phyloP scores from a whole-genome alignment of 352 stramenopile species.

The Phytophthora crassamura region DNA sequence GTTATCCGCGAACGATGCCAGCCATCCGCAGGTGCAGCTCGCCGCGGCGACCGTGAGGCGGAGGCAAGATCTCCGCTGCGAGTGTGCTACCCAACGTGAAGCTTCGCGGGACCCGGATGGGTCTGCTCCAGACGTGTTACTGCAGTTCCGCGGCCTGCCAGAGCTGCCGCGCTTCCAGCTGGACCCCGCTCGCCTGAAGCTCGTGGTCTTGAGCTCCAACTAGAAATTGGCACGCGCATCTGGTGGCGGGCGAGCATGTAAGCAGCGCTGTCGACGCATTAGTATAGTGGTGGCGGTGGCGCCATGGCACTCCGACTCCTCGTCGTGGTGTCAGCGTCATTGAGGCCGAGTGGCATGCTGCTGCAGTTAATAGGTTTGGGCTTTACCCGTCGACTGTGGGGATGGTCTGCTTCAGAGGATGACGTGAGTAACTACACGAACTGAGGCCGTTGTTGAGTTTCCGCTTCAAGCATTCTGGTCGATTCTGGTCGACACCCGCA shows the following conservation, averaged over 20 bases:
- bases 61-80: background rate
- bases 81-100: background rate
- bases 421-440: no score
- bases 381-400: no score
- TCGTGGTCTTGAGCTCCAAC: conserved; percentile 7
- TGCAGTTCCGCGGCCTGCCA: background rate
- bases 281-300: no score
- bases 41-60: background rate
- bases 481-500: no score
- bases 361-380: no score
- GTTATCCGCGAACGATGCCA: conserved; percentile 7
- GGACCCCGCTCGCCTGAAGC: background rate
- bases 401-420: no score
- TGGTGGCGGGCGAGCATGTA: conserved; percentile 6
- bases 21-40: background rate
- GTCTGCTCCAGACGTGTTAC: conserved; percentile 14
- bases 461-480: no score
- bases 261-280: background rate
- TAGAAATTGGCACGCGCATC: conserved; percentile 10
- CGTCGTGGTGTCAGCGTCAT: background rate
- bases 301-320: no score
- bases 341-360: no score
- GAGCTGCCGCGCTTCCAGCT: conserved; percentile 23
- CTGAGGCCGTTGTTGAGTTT: no score
- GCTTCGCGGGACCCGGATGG: conserved; percentile 13